Evolutionary conservation across 1,284 basidiomycete genomes (phyloP).

Genomic region (Boletus sp.): DNA sequence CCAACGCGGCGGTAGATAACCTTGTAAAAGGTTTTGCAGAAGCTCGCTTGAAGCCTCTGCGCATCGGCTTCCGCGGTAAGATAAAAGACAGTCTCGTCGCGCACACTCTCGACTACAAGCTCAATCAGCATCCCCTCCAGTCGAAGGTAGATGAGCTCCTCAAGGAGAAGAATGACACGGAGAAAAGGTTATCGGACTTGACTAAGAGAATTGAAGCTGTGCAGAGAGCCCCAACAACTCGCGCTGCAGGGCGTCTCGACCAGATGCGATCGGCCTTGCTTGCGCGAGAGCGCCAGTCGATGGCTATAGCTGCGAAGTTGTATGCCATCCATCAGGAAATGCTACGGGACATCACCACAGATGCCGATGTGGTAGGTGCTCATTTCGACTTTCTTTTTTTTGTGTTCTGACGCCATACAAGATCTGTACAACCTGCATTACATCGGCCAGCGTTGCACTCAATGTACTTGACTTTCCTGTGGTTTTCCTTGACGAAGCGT

Average conservation of each 20-base stretch:
- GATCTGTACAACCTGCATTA: constrained; percentile 85
- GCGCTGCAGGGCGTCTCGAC: constrained; percentile 29
- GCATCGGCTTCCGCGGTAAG: constrained; percentile 68
- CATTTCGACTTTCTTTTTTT: neutral
- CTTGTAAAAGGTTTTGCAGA: constrained; percentile 72
- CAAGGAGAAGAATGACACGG: constrained; percentile 33
- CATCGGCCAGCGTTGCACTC: constrained; percentile 58
- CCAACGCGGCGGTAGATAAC: constrained; percentile 95
- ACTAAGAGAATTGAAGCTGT: constrained; percentile 25
- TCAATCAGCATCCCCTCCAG: constrained; percentile 62
- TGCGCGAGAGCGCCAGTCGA: constrained; percentile 36
- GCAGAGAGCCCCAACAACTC: constrained; percentile 19
- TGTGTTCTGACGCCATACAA: constrained; percentile 31
- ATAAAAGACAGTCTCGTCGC: constrained; percentile 57
- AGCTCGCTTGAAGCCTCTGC: constrained; percentile 70
- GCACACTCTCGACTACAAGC: constrained; percentile 66
- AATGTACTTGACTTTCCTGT: constrained; percentile 85
- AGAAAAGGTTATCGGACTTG: constrained; percentile 31
- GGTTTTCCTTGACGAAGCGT: constrained; percentile 93
- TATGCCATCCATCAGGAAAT: constrained; percentile 55
- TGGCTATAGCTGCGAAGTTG: constrained; percentile 39
- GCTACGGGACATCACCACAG: constrained; percentile 56
- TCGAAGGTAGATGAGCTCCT: constrained; percentile 42
- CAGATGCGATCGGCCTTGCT: constrained; percentile 44
- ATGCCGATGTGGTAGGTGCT: constrained; percentile 71